These are phyloP conservation scores for Fusarium coffeatum DNA, from an alignment of 2,329 filamentous ascomycete species.

Conservation along the genomic window DNA sequence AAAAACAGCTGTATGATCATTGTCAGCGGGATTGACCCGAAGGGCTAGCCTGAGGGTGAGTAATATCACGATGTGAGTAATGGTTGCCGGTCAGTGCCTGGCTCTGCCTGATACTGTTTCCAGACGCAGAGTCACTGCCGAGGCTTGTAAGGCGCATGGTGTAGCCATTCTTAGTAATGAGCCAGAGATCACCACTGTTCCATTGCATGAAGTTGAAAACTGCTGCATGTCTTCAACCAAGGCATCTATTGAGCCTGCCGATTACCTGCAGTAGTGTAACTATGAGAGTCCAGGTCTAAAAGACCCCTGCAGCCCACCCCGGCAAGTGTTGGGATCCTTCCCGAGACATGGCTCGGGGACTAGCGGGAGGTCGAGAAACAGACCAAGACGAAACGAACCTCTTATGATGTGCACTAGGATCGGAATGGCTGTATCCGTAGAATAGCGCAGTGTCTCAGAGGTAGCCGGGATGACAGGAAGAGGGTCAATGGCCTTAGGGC, in stretches of 20 bases:
- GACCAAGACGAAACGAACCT: conserved; percentile 3
- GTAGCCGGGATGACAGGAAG: conserved; percentile 35
- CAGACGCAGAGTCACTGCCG: conserved; percentile 14
- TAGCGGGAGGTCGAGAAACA: conserved; percentile 10
- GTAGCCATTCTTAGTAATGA: conserved; percentile 25
- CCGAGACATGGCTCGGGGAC: conserved; percentile 31
- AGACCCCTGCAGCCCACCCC: conserved; percentile 4
- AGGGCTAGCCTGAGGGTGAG: not conserved
- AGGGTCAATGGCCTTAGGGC: conserved; percentile 13
- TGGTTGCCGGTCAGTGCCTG: not conserved
- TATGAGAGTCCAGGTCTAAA: not conserved
- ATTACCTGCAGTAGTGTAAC: conserved; percentile 28
- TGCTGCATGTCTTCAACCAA: conserved; percentile 17
- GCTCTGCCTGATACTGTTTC: conserved; percentile 3
- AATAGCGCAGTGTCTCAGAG: conserved; percentile 22
- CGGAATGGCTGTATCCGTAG: conserved; percentile 17
- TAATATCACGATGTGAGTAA: conserved; percentile 13
- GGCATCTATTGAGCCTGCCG: not conserved
- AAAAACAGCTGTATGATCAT: not conserved
- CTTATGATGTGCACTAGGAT: conserved; percentile 15
- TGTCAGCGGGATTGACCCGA: conserved; percentile 25
- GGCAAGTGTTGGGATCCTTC: conserved; percentile 29
- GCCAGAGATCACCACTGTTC: conserved; percentile 5
- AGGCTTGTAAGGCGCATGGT: conserved; percentile 16
- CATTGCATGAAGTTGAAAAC: conserved; percentile 7